Evolutionary conservation across 768 basidiomycete species (phyloP), one percentile per base, ranked within the genome.

Genomic region (Hypholoma sublateritium): DNA sequence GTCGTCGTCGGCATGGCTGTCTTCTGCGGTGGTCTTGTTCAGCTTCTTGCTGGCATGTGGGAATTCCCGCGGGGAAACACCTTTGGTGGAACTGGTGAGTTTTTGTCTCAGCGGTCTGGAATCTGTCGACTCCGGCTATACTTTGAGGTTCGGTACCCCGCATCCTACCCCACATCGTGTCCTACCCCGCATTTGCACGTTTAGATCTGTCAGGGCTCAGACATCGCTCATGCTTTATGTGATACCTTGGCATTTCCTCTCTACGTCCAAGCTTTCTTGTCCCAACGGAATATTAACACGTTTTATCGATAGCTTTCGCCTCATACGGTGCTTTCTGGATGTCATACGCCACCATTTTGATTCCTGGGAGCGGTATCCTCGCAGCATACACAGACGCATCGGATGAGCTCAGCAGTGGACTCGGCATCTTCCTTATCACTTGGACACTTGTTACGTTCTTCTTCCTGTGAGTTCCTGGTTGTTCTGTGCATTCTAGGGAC

Each of bases 41-140:
- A 95, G 68, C 77, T 95, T 45, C 74, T 95, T 37, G 93, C 93
- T 28, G 94, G 94, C 41, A 92, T 94, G 88, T 93, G 91, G 91
- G 87, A 87, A 70, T 88, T 87, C 72, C 82, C 84, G 14, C 72
- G 80, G 32, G 86, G 86, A 0, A 91, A 92, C 61, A 75, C 73
- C 0, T 90, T 91, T 59, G 87, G 85, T 62, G 89, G 81, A 11
- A 86, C 88, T 25, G 87, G 89, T 88, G 39, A 70, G 87, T 74
- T 72, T 72, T 48, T 46, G 54, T 53, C 56, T 47, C n/a, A n/a
- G n/a, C n/a, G n/a, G n/a, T n/a, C n/a, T n/a, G n/a, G n/a, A 1
- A 41, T 24, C 34, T 46, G 22, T 28, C 5, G 16, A 50, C 42
- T 24, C 42, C 17, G 9, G 32, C 14, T 42, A 37, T 49, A 32